These are phyloP conservation scores for Candida andamanensis DNA, from an alignment of 805 yeast genomes.

Conservation along the genomic window DNA sequence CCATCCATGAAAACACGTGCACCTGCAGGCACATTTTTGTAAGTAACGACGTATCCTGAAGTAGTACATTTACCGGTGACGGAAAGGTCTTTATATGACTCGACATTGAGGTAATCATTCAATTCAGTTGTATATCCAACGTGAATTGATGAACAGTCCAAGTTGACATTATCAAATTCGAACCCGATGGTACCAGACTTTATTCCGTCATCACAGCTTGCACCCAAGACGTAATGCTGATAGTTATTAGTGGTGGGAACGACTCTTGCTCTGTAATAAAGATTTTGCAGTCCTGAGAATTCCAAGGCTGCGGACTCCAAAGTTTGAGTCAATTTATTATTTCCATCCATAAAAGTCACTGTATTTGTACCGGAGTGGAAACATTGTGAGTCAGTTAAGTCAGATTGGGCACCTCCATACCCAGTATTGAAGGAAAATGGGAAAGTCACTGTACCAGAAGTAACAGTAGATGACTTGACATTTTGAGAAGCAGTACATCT, in stretches of 20 bases:
- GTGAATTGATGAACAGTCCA: constrained; percentile 19
- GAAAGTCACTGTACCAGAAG: constrained; percentile 16
- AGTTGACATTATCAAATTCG: constrained; percentile 3
- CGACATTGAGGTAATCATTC: constrained; percentile 19
- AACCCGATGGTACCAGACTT: constrained; percentile 19
- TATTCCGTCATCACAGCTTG: constrained; percentile 17
- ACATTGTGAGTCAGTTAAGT: constrained; percentile 15
- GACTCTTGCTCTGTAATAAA: constrained; percentile 3
- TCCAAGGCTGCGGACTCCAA: constrained; percentile 7
- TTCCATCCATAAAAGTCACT: constrained; percentile 14
- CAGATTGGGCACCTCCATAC: constrained; percentile 10
- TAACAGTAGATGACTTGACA: constrained; percentile 11
- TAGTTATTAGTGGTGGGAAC: constrained; percentile 12
- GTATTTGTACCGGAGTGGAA: constrained; percentile 18
- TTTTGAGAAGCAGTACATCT: constrained; percentile 14
- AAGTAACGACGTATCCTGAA: constrained; percentile 8
- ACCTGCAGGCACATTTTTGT: constrained; percentile 23
- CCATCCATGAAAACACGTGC: constrained; percentile 19
- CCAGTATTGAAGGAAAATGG: constrained; percentile 21
- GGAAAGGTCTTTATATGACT: constrained; percentile 3
- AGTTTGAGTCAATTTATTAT: constrained; percentile 8
- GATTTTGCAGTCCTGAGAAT: not conserved
- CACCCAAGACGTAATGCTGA: constrained; percentile 11
- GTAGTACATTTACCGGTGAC: constrained; percentile 14
- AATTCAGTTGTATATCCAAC: constrained; percentile 16